These are phyloP conservation scores for Gnaphalium uliginosum DNA, from an alignment of 129 eudicot species.

Conservation along the genomic window DNA sequence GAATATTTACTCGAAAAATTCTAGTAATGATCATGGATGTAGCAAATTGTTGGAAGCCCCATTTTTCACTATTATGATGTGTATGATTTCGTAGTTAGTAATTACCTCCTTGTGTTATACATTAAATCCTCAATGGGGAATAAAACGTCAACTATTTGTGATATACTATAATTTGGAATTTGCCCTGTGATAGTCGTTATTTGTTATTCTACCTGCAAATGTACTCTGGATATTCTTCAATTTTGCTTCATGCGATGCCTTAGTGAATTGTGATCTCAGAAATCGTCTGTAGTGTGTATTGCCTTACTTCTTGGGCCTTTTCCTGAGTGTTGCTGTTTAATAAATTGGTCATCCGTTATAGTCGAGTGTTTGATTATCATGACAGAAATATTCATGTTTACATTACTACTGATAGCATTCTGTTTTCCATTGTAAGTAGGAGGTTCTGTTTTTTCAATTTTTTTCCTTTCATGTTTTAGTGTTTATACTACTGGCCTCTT, in stretches of 20 bases:
- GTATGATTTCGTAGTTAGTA: not conserved
- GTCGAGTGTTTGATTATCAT: not conserved
- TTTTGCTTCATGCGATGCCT: constrained; percentile 14
- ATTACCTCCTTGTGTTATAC: not conserved
- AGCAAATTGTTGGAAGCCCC: constrained; percentile 1
- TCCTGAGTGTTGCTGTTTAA: not conserved
- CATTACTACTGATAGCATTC: not conserved
- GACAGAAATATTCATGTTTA: not conserved
- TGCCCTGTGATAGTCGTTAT: not conserved
- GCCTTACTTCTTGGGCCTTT: not conserved
- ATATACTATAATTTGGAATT: not conserved
- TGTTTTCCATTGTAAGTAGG: not conserved
- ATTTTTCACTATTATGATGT: not conserved
- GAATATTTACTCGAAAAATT: not conserved
- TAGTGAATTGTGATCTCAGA: not conserved
- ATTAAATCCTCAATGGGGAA: not conserved
- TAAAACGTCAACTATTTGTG: not conserved
- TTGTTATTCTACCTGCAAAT: not conserved
- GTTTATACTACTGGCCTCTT: not conserved
- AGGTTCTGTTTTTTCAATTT: not conserved
- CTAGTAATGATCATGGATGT: not conserved
- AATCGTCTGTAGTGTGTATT: not conserved
- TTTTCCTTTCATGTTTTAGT: not conserved
- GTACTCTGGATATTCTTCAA: not conserved
- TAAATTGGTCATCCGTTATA: not conserved